Evolutionary conservation across 108 stramenopile species (phyloP), one percentile per base, ranked within the genome.

Genomic region (Schizochytrium sp.): DNA sequence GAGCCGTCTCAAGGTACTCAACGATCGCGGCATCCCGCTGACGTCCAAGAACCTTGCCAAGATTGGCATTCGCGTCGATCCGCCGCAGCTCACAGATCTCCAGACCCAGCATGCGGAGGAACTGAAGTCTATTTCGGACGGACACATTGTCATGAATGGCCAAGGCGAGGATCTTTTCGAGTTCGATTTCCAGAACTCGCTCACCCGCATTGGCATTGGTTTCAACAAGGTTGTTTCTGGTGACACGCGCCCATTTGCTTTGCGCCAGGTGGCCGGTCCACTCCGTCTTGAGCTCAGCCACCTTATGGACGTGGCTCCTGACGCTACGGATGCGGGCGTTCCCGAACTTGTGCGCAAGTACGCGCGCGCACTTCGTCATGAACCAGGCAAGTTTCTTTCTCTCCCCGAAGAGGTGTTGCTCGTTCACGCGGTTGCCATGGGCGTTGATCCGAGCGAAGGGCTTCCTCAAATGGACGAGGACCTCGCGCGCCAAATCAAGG

Each of bases 31-130:
- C n/a, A 23, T 83, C 19, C 45, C 45, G 12, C 23, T 83, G 48
- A 83, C 76, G n/a, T 45, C 23, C 76, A 83, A 47, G 25, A 83
- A 83, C 23, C 76, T 83, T 12, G 6, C 76, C 45, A 83, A 83
- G 23, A 47, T 83, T 18, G 51, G 51, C 51, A 83, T 83, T 34
- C 76, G 76, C 51, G 45, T 83, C 23, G 48, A 47, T 18, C 48
- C 45, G 28, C 76, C 76, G 8, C n/a, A 47, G 25, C 76, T 53
- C 4, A 53, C 44, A 23, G 76, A 83, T 23, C n/a, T 53, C 12
- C 76, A 83, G 51, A 83, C 76, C n/a, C 76, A 83, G 28, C 76
- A 83, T 4, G 76, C 76, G 12, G 76, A 83, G 76, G 76, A 83
- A 45, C 76, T 83, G 5, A 83, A 83, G 76, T 83, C 76, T 18